Evolutionary conservation across 805 yeast genomes (phyloP).

Genomic region (Saturnispora dispora): DNA sequence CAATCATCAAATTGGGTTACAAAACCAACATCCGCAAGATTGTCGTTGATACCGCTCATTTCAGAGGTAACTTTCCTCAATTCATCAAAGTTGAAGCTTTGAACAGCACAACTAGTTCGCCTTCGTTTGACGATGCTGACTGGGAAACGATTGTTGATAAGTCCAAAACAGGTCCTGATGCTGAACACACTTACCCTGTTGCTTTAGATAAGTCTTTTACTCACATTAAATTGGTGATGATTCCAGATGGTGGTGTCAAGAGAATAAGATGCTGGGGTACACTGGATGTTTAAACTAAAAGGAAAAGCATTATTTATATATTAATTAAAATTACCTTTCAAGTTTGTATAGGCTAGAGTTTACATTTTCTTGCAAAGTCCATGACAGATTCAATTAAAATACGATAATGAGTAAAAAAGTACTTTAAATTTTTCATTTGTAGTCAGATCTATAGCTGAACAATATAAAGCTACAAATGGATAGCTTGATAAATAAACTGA

Average conservation of each 20-base stretch:
- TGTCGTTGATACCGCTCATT: constrained; percentile 86
- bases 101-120: constrained; percentile 26
- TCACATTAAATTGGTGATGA: constrained; percentile 72
- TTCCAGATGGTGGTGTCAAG: constrained; percentile 97
- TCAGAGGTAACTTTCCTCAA: constrained; percentile 92
- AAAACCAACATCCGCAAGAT: constrained; percentile 46
- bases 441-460: neutral
- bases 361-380: neutral
- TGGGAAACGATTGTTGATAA: constrained; percentile 65
- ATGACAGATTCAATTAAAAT: neutral
- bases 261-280: constrained; percentile 77
- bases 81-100: constrained; percentile 60
- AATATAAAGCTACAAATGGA: constrained; percentile 14
- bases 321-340: neutral
- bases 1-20: constrained; percentile 69
- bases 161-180: constrained; percentile 73
- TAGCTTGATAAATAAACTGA: constrained; percentile 16
- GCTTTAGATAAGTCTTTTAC: constrained; percentile 32
- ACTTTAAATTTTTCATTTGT: neutral
- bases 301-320: neutral
- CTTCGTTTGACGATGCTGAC: constrained; percentile 32
- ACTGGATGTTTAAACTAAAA: constrained; percentile 6
- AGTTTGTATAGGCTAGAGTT: neutral
- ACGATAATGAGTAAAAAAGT: no score
- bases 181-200: constrained; percentile 54